Conservation (phyloP, 768 basidiomycete genomes). For the Termitomyces sp. region DNA sequence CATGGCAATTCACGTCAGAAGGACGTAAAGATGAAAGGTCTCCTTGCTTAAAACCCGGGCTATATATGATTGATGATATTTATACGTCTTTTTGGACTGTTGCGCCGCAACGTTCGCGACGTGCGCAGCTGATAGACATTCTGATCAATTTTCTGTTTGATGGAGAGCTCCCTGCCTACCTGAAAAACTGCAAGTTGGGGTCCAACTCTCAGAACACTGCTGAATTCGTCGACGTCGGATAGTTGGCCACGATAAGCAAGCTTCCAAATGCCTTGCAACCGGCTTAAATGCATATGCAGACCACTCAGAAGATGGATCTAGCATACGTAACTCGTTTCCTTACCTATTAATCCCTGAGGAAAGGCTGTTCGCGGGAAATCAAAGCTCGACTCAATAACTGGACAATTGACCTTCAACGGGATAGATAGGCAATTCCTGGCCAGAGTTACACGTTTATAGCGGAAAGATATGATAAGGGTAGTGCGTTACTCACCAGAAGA, state of each 20-base stretch:
- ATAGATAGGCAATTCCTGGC: background rate
- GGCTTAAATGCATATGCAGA: background rate
- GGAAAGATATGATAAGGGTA: too few species aligned
- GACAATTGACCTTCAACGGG: background rate
- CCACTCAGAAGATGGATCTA: background rate
- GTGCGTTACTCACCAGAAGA: background rate
- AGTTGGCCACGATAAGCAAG: background rate
- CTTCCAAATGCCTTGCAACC: background rate
- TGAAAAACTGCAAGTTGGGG: background rate
- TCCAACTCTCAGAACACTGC: background rate
- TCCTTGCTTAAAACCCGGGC: constrained; percentile 1
- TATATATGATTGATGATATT: constrained; percentile 3
- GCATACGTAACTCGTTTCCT: background rate
- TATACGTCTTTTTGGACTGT: constrained; percentile 3
- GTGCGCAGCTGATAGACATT: background rate
- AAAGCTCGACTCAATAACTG: background rate
- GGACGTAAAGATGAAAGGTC: background rate
- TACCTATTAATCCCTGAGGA: background rate
- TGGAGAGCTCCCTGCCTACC: background rate
- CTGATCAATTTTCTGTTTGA: background rate
- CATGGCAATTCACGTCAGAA: constrained; percentile 7
- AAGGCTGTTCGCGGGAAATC: background rate
- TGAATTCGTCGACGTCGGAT: background rate
- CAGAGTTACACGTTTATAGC: background rate
- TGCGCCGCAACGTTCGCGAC: background rate